phyloP scores from a whole-genome alignment of 1,284 basidiomycete species.

The Melampsora americana region DNA sequence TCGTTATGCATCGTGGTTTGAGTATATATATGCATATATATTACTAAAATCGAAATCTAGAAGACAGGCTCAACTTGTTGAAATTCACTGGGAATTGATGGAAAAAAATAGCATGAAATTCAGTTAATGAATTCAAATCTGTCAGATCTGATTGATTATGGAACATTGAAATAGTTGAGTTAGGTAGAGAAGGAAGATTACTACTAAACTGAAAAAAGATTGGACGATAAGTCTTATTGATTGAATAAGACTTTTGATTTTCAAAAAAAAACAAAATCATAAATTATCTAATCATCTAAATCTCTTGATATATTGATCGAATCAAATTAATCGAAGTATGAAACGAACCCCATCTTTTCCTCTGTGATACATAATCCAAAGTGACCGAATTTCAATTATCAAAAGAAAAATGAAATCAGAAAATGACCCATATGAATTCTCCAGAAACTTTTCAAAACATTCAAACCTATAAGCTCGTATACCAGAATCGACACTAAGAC shows the following conservation, averaged over 20 bases:
- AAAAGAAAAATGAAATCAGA: too few species aligned
- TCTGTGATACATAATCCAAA: too few species aligned
- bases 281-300: too few species aligned
- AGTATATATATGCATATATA: not conserved
- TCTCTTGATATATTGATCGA: too few species aligned
- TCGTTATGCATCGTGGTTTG: too few species aligned
- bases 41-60: too few species aligned
- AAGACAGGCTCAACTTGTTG: conserved; percentile 42
- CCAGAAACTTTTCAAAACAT: not conserved
- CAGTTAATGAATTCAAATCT: too few species aligned
- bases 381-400: too few species aligned
- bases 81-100: conserved; percentile 45
- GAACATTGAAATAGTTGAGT: not conserved
- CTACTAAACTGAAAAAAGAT: conserved; percentile 52
- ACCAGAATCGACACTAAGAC: conserved; percentile 53
- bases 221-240: conserved; percentile 52
- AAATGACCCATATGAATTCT: too few species aligned
- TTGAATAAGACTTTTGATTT: conserved; percentile 29
- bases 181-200: not conserved
- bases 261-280: not conserved
- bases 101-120: not conserved
- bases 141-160: not conserved
- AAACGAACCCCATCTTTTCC: too few species aligned
- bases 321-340: too few species aligned
- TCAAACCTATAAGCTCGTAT: conserved; percentile 52